Conservation (phyloP, 352 stramenopile genomes). For the Globisporangium cylindrosporum region DNA sequence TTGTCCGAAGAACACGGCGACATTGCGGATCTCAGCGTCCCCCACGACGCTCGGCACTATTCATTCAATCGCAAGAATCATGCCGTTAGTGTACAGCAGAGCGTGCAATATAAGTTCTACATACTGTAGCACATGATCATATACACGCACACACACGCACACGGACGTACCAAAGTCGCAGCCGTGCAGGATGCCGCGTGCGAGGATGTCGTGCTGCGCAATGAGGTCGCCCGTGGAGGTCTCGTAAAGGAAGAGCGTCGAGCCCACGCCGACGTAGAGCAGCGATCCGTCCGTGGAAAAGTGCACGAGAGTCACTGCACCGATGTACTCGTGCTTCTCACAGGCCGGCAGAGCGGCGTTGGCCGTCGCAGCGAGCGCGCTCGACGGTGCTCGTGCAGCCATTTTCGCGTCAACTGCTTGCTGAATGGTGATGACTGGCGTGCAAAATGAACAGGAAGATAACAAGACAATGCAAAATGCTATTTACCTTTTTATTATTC, state of each 20-base stretch:
- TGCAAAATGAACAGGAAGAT: not conserved
- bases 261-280: constrained; percentile 70
- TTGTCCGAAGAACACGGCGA: constrained; percentile 74
- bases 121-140: not conserved
- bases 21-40: constrained; percentile 12
- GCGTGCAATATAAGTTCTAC: not conserved
- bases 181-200: constrained; percentile 71
- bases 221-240: constrained; percentile 43
- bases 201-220: constrained; percentile 41
- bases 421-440: constrained; percentile 6
- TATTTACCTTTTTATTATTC: too few species aligned
- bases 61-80: not conserved
- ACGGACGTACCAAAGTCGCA: constrained; percentile 51
- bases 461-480: too few species aligned
- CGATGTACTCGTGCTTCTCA: constrained; percentile 72
- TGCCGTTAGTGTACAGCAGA: not conserved
- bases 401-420: not conserved
- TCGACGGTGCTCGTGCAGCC: not conserved
- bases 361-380: not conserved
- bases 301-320: constrained; percentile 77
- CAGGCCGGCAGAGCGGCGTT: constrained; percentile 9
- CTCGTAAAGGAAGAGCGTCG: constrained; percentile 66
- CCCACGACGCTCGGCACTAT: constrained; percentile 3
- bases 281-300: constrained; percentile 71
- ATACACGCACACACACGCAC: not conserved